Base-by-base conservation (phyloP, 129 eudicot species). In the Flaveria robusta region DNA sequence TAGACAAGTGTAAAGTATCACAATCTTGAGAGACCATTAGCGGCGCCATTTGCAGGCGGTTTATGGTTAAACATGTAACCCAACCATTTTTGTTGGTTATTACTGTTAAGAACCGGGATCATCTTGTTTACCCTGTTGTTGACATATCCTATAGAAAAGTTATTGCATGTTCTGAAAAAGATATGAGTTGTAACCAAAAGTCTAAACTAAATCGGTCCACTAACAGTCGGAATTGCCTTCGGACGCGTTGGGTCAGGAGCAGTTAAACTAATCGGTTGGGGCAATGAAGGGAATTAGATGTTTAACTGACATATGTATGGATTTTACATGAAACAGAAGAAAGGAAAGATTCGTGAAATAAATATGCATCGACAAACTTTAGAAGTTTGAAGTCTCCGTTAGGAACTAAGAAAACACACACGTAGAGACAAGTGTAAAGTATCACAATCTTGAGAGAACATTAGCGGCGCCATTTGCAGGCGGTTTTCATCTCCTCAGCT, bases 1-100 rank as follows among this genome's bases (percentile, higher is more conserved):
- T n/a, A 34, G 1, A 34, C 39, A 34, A 4, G 19, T 34, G 41
- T n/a, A 9, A 13, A 20, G 22, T 23, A 42, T 58, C 34, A 65
- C 51, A 41, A 72, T 23, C 16, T 71, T 1, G 23, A 64, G 47
- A 3, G 52, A 6, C 20, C 29, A 72, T 79, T 43, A 76, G 14
- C 76, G 83, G 23, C 85, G 85, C 55, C 68, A 73, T 54, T 86
- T 86, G 85, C 90, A 85, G 50, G 77, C 82, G 14, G 79, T 78
- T 79, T 85, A 3, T 13, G 24, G 24, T 59, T 23, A 10, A 27
- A 59, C 16, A 59, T 59, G 66, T 58, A 10, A 58, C 39, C 67
- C 19, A 62, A 14, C 42, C 15, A 16, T 62, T 26, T 4, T 60
- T 60, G 4, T 62, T 62, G 37, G 68, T 16, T 62, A 27, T 5